A percentile compares a stretch with the other conserved stretches of the same genome.
phyloP scores from a whole-genome alignment of 2,329 filamentous ascomycete species.

The Myriosclerotinia duriaeana region DNA sequence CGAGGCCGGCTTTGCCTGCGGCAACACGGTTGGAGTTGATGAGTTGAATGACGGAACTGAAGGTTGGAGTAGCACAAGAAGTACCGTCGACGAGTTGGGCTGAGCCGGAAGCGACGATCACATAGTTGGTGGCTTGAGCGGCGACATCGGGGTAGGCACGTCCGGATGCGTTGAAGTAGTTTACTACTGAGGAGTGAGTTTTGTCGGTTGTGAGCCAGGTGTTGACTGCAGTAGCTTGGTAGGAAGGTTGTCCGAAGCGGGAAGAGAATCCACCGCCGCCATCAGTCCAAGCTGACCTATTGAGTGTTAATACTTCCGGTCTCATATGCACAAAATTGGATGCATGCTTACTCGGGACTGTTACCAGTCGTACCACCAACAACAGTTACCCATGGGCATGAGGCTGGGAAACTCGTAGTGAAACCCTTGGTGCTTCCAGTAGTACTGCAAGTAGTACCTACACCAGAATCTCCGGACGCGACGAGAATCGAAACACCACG shows the following conservation, averaged over 20 bases:
- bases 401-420: slow-evolving; percentile 49
- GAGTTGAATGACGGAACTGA: slow-evolving; percentile 58
- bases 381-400: slow-evolving; percentile 53
- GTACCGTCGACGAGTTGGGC: slow-evolving; percentile 49
- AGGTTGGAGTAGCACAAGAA: slow-evolving; percentile 56
- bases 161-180: slow-evolving; percentile 50
- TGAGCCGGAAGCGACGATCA: slow-evolving; percentile 41
- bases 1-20: slow-evolving; percentile 47
- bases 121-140: slow-evolving; percentile 56
- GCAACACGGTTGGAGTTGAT: slow-evolving; percentile 61
- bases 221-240: slow-evolving; percentile 46
- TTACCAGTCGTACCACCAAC: slow-evolving; percentile 45
- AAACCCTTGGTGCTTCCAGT: slow-evolving; percentile 46
- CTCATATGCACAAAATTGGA: too few relatives aligned
- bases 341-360: slow-evolving; percentile 29
- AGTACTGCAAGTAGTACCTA: slow-evolving; percentile 39
- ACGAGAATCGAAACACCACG: slow-evolving; percentile 51
- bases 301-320: not conserved
- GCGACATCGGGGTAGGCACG: slow-evolving; percentile 54
- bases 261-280: slow-evolving; percentile 47
- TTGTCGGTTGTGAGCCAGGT: slow-evolving; percentile 49
- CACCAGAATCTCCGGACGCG: slow-evolving; percentile 51
- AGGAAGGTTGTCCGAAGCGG: slow-evolving; percentile 45
- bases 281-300: slow-evolving; percentile 34
- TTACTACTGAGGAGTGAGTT: slow-evolving; percentile 45